Conservation (phyloP, 768 basidiomycete genomes). For the Termitomyces titanicus region DNA sequence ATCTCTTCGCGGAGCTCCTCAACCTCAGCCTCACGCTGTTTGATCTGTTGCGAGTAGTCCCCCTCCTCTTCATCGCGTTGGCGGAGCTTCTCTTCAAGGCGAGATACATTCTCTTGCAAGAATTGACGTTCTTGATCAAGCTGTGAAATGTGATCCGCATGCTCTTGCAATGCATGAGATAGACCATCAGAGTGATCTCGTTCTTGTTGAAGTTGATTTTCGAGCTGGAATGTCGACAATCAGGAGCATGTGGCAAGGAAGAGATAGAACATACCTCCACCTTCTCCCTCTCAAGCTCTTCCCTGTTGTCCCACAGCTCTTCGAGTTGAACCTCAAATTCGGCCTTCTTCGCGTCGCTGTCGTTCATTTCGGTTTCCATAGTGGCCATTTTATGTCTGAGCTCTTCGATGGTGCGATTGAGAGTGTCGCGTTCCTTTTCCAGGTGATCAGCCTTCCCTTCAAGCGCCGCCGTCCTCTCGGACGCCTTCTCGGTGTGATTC, state of each 20-base stretch:
- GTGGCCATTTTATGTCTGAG: conserved; percentile 38
- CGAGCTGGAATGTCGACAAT: conserved; percentile 34
- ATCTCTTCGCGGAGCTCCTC: conserved; percentile 56
- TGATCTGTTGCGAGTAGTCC: conserved; percentile 41
- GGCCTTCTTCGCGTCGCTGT: conserved; percentile 49
- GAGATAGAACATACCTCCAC: conserved; percentile 39
- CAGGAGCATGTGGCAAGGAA: not conserved
- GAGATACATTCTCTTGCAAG: conserved; percentile 47
- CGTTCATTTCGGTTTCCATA: conserved; percentile 55
- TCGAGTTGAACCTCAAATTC: conserved; percentile 57
- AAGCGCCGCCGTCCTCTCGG: conserved; percentile 42
- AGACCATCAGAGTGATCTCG: conserved; percentile 49
- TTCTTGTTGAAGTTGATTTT: conserved; percentile 48
- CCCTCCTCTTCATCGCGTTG: conserved; percentile 55
- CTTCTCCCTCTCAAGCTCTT: conserved; percentile 52
- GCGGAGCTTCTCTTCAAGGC: conserved; percentile 54
- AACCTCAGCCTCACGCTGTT: conserved; percentile 46
- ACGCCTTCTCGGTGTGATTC: conserved; percentile 54
- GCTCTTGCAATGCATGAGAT: conserved; percentile 45
- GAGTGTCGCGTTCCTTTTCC: conserved; percentile 36
- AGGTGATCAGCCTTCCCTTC: conserved; percentile 31
- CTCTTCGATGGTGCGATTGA: conserved; percentile 36
- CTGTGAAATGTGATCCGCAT: conserved; percentile 45
- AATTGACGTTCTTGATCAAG: conserved; percentile 56
- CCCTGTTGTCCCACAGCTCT: conserved; percentile 47